A percentile compares a stretch with the other conserved stretches of the same genome.
Conservation (phyloP, 2,329 filamentous ascomycete genomes). For the Leptographium flavum region DNA sequence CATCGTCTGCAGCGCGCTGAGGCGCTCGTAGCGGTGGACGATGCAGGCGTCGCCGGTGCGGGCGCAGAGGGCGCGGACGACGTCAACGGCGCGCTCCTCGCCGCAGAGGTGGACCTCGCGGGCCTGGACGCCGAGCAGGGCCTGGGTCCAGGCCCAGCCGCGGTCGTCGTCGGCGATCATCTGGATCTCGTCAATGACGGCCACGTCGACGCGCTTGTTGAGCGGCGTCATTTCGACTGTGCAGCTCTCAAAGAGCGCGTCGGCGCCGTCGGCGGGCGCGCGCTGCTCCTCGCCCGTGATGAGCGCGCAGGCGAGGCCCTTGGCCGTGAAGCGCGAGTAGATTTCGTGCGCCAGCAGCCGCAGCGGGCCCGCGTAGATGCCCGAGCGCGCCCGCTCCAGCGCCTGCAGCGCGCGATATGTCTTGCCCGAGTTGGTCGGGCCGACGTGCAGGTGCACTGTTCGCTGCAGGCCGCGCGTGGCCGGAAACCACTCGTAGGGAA, state of each 20-base stretch:
- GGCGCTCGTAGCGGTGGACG: constrained; percentile 69
- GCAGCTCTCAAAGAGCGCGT: constrained; percentile 56
- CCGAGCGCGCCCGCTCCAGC: constrained; percentile 41
- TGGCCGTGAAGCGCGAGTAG: constrained; percentile 71
- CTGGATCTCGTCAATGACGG: constrained; percentile 96
- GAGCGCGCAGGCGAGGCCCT: constrained; percentile 62
- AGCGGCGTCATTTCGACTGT: constrained; percentile 77
- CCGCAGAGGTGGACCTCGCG: constrained; percentile 89
- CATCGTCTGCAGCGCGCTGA: constrained; percentile 64
- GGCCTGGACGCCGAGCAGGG: constrained; percentile 72
- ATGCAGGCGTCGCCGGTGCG: constrained; percentile 69
- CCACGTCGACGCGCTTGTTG: constrained; percentile 58
- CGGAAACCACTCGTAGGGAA: constrained; percentile 85
- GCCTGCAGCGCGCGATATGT: constrained; percentile 87
- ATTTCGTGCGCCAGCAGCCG: constrained; percentile 86
- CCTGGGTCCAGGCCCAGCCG: constrained; percentile 91
- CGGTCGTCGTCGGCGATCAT: constrained; percentile 75
- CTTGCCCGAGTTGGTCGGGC: constrained; percentile 95
- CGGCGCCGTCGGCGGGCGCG: constrained; percentile 35
- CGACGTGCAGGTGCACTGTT: constrained; percentile 82
- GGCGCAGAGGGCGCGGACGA: constrained; percentile 66
- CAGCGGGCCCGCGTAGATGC: constrained; percentile 83
- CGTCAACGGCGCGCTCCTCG: constrained; percentile 65
- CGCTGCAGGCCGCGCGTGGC: constrained; percentile 66
- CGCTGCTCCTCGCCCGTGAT: constrained; percentile 86